Evolutionary conservation across 164 flowering plant species (phyloP), one percentile per base, ranked within the genome.

Genomic region (Magnolia sinica): DNA sequence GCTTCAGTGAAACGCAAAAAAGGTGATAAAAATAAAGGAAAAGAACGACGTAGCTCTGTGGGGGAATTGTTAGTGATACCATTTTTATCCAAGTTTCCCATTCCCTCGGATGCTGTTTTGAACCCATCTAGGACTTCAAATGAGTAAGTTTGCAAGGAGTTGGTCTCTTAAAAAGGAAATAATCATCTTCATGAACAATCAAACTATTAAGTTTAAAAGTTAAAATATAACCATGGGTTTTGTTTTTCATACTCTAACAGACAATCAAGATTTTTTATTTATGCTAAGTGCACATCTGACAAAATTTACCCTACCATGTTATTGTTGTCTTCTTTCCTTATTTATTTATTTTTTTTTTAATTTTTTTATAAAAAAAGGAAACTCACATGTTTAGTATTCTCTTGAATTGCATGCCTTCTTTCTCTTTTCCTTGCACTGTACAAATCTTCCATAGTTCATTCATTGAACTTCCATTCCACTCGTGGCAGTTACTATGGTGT

Each of bases 21-120:
- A 80, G 83, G 91, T 80, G 92, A 89, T 80, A 90, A 83, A 83
- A 85, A 72, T 80, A 90, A 82, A 73, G 82, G 84, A 70, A 87
- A 79, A 23, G 83, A 79, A 58, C 88, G 80, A 64, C 79, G 76
- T 52, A 18, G 76, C 72, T 89, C 86, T 58, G 80, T 90, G 67
- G 98, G 98, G 81, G 94, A 90, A 78, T 79, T 89, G 83, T 79
- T 93, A 76, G 95, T 90, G 72, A 85, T 93, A 77, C 97, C 97
- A 24, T 93, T 86, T 84, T 71, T 93, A 81, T 89, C 93, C 24
- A 90, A 88, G 87, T 90, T 90, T 74, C 86, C 91, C 24, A 76
- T 88, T 81, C 96, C 98, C 8, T 78, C 88, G 29, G 85, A 81
- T 76, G 73, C 77, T 50, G 83, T 77, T 76, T 72, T 79, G 50